Evolutionary conservation across 2,329 filamentous ascomycete species (phyloP), one percentile per base, ranked within the genome.

Genomic region (Fusarium tricinctum): DNA sequence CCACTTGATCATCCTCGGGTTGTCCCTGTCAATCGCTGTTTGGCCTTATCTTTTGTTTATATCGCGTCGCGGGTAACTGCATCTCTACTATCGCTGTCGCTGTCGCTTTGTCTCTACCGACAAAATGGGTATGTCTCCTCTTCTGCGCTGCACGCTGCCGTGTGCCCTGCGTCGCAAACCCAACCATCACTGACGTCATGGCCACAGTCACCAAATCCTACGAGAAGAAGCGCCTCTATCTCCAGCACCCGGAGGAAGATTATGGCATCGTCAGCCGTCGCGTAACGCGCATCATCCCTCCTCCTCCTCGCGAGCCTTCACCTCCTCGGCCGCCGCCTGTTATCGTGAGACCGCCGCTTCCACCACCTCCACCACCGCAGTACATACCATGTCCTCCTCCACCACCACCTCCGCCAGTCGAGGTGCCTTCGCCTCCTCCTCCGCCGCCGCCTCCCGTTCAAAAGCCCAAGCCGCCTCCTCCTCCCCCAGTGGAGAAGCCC

Each of bases 171-270:
- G 28, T 56, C 49, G 44, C 46, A 68, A 45, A 52, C 35, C 15
- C 40, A 58, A 62, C 48, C 51, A 60, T 69, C 55, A 59, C 73
- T 75, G 68, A 76, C 71, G 54, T 69, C 67, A 68, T 66, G 38
- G 17, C 48, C 53, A 54, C 53, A 75, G 70, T 72, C 59, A 74
- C 73, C 68, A 74, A 66, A 53, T 69, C 77, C 30, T 74, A 76
- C 61, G 63, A 69, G 65, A 83, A 82, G 74, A 82, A 81, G 74
- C 79, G 78, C 59, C 75, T 83, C 70, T 83, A 83, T 62, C 78
- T 83, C 40, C 74, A 78, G 40, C 79, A 79, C 42, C 80, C 81
- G 9, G 78, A 77, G 50, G 77, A 78, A 43, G 81, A 81, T 69
- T 74, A 79, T 56, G 72, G 77, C 63, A 73, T 76, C 45, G 73